These are phyloP conservation scores for Fomitopsis pinicola DNA, from an alignment of 1,284 basidiomycete genomes.

Conservation along the genomic window DNA sequence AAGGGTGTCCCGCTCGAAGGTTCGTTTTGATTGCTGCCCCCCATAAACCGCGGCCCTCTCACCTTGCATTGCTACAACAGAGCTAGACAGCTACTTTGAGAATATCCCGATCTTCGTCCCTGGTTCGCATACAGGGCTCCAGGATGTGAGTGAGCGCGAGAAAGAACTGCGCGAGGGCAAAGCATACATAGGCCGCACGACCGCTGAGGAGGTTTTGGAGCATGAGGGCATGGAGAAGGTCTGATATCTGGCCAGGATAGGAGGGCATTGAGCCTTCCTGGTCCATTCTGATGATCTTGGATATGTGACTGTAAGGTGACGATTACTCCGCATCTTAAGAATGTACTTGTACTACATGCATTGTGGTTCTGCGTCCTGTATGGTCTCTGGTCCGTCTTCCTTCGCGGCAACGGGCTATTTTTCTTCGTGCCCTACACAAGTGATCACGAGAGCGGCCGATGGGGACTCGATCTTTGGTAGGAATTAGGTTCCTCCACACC, in stretches of 20 bases:
- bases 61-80: constrained; percentile 21
- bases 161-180: constrained; percentile 40
- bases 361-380: too few relatives aligned
- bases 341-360: too few relatives aligned
- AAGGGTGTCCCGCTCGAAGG: constrained; percentile 44
- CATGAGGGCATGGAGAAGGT: constrained; percentile 10
- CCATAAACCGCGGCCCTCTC: background rate
- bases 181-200: constrained; percentile 4
- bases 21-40: constrained; percentile 10
- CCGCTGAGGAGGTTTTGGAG: constrained; percentile 11
- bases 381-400: too few relatives aligned
- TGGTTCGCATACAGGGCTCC: constrained; percentile 32
- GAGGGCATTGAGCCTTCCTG: too few relatives aligned
- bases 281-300: too few relatives aligned
- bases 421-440: too few relatives aligned
- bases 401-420: too few relatives aligned
- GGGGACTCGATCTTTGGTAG: too few relatives aligned
- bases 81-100: constrained; percentile 55
- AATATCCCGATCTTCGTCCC: constrained; percentile 47
- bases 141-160: constrained; percentile 38
- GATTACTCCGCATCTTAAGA: background rate
- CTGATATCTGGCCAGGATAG: background rate
- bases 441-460: too few relatives aligned
- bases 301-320: too few relatives aligned
- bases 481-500: too few relatives aligned